Percentiles rank a stretch among this genome's conserved stretches.
These are phyloP conservation scores for Microbotryum intermedium DNA, from an alignment of 1,284 basidiomycete genomes.

Conservation along the genomic window DNA sequence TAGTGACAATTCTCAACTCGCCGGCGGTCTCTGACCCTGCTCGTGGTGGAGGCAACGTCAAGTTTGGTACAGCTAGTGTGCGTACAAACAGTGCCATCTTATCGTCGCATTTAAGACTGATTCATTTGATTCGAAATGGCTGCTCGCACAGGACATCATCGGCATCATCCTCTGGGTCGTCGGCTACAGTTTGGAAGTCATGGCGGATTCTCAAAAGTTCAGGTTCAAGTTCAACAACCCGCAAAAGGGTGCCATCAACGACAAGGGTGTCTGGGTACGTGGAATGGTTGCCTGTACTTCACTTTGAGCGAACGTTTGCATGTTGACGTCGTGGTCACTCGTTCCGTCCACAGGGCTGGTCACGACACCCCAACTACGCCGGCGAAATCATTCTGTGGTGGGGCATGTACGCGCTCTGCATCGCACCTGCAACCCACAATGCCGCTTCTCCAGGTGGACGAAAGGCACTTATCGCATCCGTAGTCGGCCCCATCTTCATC, in stretches of 20 bases:
- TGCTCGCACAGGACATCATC: slow-evolving; percentile 49
- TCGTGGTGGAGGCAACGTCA: slow-evolving; percentile 46
- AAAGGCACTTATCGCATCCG: slow-evolving; percentile 52
- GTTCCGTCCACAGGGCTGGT: slow-evolving; percentile 30
- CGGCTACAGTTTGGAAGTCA: slow-evolving; percentile 54
- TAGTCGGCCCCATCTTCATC: slow-evolving; percentile 58
- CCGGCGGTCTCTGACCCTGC: slow-evolving; percentile 51
- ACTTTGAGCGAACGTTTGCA: slow-evolving; percentile 5
- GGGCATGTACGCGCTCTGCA: slow-evolving; percentile 58
- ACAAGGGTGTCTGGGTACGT: slow-evolving; percentile 30
- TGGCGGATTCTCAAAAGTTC: slow-evolving; percentile 60
- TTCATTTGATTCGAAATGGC: slow-evolving; percentile 3
- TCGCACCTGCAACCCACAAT: slow-evolving; percentile 52
- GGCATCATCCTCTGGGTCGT: slow-evolving; percentile 59
- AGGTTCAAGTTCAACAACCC: slow-evolving; percentile 49
- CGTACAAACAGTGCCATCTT: not conserved
- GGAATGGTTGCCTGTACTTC: not conserved
- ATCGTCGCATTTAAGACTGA: not conserved
- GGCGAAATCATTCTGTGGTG: slow-evolving; percentile 67
- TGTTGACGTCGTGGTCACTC: not conserved
- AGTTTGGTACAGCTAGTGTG: slow-evolving; percentile 50
- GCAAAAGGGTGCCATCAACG: slow-evolving; percentile 50
- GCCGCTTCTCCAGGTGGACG: slow-evolving; percentile 43
- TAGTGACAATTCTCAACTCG: slow-evolving; percentile 58
- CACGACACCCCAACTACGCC: slow-evolving; percentile 60